phyloP scores from a whole-genome alignment of 805 yeast genomes.

The Candida vartiovaarae region DNA sequence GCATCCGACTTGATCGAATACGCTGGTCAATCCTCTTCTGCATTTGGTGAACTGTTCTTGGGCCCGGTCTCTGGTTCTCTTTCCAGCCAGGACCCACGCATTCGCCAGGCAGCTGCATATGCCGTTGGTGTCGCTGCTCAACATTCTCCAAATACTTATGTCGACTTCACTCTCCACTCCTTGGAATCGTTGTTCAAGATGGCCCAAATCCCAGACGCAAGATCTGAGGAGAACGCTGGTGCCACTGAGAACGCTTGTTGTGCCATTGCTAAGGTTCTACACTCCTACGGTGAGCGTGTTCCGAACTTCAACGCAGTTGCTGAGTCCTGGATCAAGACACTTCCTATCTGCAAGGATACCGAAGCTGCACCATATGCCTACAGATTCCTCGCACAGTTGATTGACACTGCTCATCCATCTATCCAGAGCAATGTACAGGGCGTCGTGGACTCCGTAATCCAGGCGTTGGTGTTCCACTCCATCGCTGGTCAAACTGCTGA shows the following conservation, averaged over 20 bases:
- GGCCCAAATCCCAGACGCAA: slow-evolving; percentile 70
- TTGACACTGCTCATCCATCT: slow-evolving; percentile 57
- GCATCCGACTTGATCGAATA: slow-evolving; percentile 76
- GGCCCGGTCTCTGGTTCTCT: slow-evolving; percentile 60
- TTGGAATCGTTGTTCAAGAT: slow-evolving; percentile 69
- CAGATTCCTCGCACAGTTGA: slow-evolving; percentile 63
- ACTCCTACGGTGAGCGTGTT: slow-evolving; percentile 48
- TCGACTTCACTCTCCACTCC: slow-evolving; percentile 59
- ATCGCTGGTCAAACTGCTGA: slow-evolving; percentile 69
- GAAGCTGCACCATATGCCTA: slow-evolving; percentile 87
- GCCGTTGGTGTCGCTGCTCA: slow-evolving; percentile 85
- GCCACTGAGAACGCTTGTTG: slow-evolving; percentile 85
- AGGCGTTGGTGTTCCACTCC: slow-evolving; percentile 63
- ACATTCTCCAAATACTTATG: slow-evolving; percentile 59
- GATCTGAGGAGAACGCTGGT: slow-evolving; percentile 72
- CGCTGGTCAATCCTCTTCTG: slow-evolving; percentile 61
- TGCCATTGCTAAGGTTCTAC: slow-evolving; percentile 79
- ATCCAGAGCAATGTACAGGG: slow-evolving; percentile 48
- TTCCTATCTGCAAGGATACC: slow-evolving; percentile 79
- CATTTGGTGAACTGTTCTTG: slow-evolving; percentile 59
- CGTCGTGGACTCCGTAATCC: slow-evolving; percentile 62
- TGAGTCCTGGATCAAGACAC: slow-evolving; percentile 69
- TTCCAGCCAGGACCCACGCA: slow-evolving; percentile 55
- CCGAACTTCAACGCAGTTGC: slow-evolving; percentile 59
- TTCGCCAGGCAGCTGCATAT: slow-evolving; percentile 84